Evolutionary conservation across 2,329 filamentous ascomycete genomes (phyloP).

Genomic region (Epichloe festucae): DNA sequence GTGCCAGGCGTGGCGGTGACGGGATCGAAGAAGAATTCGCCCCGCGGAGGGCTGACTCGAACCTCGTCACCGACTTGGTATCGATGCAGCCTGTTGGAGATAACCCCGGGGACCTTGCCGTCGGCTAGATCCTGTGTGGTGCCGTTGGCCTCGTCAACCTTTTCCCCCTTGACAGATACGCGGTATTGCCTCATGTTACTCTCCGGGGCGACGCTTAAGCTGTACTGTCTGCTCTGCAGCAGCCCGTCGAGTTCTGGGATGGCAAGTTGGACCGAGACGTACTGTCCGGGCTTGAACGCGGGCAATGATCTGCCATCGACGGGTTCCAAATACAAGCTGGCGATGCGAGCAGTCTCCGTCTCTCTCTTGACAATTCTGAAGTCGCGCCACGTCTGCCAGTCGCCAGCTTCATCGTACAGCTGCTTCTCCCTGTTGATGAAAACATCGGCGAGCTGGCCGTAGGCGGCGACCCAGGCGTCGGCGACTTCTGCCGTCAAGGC

Average conservation of each 20-base stretch:
- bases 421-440: constrained; percentile 53
- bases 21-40: constrained; percentile 49
- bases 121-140: constrained; percentile 19
- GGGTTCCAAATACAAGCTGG: constrained; percentile 58
- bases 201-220: constrained; percentile 45
- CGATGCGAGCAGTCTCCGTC: constrained; percentile 45
- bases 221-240: constrained; percentile 63
- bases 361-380: constrained; percentile 48
- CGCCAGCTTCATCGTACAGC: constrained; percentile 40
- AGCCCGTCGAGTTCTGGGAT: constrained; percentile 47
- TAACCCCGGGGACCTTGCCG: constrained; percentile 28
- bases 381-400: constrained; percentile 35
- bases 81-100: constrained; percentile 41
- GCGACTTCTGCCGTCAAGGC: constrained; percentile 53
- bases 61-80: constrained; percentile 38
- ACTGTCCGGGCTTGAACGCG: constrained; percentile 56
- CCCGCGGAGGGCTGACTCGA: constrained; percentile 41
- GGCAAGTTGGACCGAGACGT: constrained; percentile 51
- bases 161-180: constrained; percentile 60
- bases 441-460: constrained; percentile 55
- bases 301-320: constrained; percentile 43
- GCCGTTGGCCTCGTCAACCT: constrained; percentile 11
- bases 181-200: constrained; percentile 48
- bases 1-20: constrained; percentile 26
- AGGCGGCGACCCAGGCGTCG: constrained; percentile 60